Evolutionary conservation across 2,329 filamentous ascomycete species (phyloP).

Genomic region (Aspergillus pseudoviridinutans): DNA sequence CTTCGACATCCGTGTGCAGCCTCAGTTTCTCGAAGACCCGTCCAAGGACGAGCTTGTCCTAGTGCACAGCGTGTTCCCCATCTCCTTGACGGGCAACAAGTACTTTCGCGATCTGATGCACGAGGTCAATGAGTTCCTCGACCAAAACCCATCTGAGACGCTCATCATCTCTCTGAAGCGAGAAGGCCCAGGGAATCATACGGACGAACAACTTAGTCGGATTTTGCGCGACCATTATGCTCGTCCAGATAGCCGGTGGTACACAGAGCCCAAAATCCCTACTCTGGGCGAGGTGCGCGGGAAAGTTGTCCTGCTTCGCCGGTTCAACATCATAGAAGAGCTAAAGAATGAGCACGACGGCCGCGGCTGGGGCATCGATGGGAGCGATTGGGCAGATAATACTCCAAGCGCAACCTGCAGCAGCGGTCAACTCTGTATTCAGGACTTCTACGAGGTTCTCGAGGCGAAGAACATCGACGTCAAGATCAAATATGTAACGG

Average conservation of each 20-base stretch:
- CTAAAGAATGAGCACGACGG: constrained; percentile 45
- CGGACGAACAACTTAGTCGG: constrained; percentile 71
- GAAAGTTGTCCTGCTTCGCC: constrained; percentile 77
- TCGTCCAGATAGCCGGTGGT: constrained; percentile 61
- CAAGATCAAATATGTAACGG: constrained; percentile 71
- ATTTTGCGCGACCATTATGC: constrained; percentile 73
- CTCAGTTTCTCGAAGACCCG: constrained; percentile 53
- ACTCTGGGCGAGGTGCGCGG: constrained; percentile 74
- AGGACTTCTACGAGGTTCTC: constrained; percentile 90
- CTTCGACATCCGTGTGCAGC: constrained; percentile 82
- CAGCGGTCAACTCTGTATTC: constrained; percentile 73
- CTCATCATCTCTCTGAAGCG: constrained; percentile 86
- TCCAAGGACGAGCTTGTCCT: constrained; percentile 68
- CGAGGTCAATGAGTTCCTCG: constrained; percentile 70
- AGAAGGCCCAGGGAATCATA: constrained; percentile 77
- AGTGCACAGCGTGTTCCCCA: constrained; percentile 86
- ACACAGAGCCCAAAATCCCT: constrained; percentile 71
- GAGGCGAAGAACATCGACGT: constrained; percentile 70
- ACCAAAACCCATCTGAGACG: constrained; percentile 72
- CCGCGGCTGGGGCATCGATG: constrained; percentile 56
- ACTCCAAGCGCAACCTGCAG: constrained; percentile 68
- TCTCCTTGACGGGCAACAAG: constrained; percentile 76
- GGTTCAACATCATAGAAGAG: constrained; percentile 63
- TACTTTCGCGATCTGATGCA: constrained; percentile 71
- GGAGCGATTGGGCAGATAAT: constrained; percentile 78